These are phyloP conservation scores for Candida jianshihensis DNA, from an alignment of 805 yeast genomes.

Conservation along the genomic window DNA sequence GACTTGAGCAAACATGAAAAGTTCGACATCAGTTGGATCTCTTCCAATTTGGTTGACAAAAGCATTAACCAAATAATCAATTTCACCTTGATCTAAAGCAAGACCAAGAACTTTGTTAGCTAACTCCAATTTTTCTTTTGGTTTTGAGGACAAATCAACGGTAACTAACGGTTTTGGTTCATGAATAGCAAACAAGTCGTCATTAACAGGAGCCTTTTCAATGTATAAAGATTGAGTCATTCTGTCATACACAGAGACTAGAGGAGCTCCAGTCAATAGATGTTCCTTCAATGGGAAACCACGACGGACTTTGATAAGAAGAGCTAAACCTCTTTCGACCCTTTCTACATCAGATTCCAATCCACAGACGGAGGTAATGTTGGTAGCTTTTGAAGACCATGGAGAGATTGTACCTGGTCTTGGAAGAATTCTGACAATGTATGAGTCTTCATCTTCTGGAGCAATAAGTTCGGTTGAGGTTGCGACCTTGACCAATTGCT, in stretches of 20 bases:
- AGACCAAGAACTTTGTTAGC: constrained; percentile 85
- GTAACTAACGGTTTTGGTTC: constrained; percentile 76
- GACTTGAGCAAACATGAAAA: constrained; percentile 99
- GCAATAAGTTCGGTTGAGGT: constrained; percentile 24
- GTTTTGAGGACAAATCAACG: constrained; percentile 51
- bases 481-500: constrained; percentile 32
- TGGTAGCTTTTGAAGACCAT: constrained; percentile 98
- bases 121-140: constrained; percentile 50
- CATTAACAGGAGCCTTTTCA: constrained; percentile 53
- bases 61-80: constrained; percentile 77
- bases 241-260: constrained; percentile 79
- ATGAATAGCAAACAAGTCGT: constrained; percentile 73
- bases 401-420: constrained; percentile 96
- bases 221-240: constrained; percentile 80
- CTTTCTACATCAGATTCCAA: constrained; percentile 63
- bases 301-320: constrained; percentile 62
- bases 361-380: constrained; percentile 86
- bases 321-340: constrained; percentile 84
- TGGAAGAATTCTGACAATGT: constrained; percentile 74
- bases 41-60: constrained; percentile 71
- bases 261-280: constrained; percentile 45
- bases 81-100: constrained; percentile 93
- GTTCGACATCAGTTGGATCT: constrained; percentile 95
- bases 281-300: constrained; percentile 61
- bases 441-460: constrained; percentile 36